A percentile compares a stretch with the other conserved stretches of the same genome.
These are phyloP conservation scores for Baorangia bicolor DNA, from an alignment of 768 basidiomycete genomes.

Conservation along the genomic window DNA sequence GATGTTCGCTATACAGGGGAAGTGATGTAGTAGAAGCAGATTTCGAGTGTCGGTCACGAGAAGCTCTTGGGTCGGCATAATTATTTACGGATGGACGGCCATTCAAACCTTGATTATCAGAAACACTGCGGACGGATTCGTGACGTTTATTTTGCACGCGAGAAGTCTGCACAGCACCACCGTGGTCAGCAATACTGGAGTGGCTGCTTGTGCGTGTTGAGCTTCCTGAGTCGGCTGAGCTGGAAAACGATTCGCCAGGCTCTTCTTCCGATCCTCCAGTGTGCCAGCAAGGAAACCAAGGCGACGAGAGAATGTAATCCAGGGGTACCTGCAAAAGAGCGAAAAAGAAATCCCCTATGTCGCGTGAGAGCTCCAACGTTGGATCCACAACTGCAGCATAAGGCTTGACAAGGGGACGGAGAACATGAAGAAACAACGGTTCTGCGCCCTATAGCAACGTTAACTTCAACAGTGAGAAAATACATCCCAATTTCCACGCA, in stretches of 20 bases:
- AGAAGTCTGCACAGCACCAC: slow-evolving; percentile 6
- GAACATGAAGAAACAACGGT: slow-evolving; percentile 76
- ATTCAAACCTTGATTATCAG: slow-evolving; percentile 14
- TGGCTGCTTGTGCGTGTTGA: slow-evolving; percentile 6
- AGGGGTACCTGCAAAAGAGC: slow-evolving; percentile 41
- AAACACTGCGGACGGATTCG: slow-evolving; percentile 18
- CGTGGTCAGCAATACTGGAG: slow-evolving; percentile 10
- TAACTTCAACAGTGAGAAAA: slow-evolving; percentile 4
- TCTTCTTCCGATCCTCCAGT: slow-evolving; percentile 12
- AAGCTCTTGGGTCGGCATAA: background rate
- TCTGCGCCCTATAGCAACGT: slow-evolving; percentile 66
- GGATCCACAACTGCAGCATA: slow-evolving; percentile 68
- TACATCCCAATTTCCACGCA: slow-evolving; percentile 34
- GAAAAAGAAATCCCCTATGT: slow-evolving; percentile 63
- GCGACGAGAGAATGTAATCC: slow-evolving; percentile 34
- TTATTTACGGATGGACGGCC: background rate
- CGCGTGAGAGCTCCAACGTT: slow-evolving; percentile 55
- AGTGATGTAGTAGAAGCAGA: slow-evolving; percentile 21
- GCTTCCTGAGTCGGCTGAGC: background rate
- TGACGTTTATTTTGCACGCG: slow-evolving; percentile 7
- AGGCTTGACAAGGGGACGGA: slow-evolving; percentile 77
- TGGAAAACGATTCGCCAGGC: slow-evolving; percentile 1
- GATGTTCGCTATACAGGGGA: slow-evolving; percentile 26
- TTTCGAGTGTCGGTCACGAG: slow-evolving; percentile 11
- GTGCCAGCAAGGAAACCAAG: slow-evolving; percentile 27